Conservation (phyloP, 23 red algal species). For the Gracilariopsis chorda region DNA sequence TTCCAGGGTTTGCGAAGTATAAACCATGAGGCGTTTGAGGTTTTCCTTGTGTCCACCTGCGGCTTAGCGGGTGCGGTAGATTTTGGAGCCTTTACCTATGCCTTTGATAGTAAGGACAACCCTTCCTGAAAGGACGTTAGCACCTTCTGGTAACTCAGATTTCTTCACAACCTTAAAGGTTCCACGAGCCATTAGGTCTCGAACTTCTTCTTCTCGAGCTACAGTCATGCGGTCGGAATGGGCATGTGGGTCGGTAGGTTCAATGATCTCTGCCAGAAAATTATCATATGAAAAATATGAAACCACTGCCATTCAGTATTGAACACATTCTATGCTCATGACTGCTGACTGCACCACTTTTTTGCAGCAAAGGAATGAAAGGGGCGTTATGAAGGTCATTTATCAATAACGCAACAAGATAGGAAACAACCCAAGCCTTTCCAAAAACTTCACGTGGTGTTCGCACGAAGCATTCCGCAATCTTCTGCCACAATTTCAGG, state of each 20-base stretch:
- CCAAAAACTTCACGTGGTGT: too few species aligned
- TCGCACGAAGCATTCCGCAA: too few species aligned
- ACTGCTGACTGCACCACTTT: too few species aligned
- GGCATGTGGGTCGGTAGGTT: not conserved
- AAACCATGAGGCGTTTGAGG: not conserved
- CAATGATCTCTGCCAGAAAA: not conserved
- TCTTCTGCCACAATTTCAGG: too few species aligned
- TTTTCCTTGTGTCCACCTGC: slow-evolving; percentile 1
- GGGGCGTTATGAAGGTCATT: too few species aligned
- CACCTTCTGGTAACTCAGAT: not conserved
- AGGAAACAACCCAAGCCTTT: too few species aligned
- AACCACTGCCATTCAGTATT: too few species aligned
- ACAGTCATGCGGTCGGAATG: not conserved
- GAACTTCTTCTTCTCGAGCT: not conserved
- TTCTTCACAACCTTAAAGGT: slow-evolving; percentile 12
- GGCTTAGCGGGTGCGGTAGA: not conserved
- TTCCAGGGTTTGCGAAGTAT: not conserved
- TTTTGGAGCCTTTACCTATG: not conserved
- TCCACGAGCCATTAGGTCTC: not conserved
- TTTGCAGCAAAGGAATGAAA: too few species aligned
- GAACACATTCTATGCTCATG: too few species aligned
- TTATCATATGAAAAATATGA: too few species aligned
- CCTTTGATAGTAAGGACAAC: not conserved
- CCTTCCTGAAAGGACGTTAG: not conserved
- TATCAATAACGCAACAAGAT: too few species aligned